phyloP scores from a whole-genome alignment of 176 grass and related monocot genomes.

The Cenchrus americanus region DNA sequence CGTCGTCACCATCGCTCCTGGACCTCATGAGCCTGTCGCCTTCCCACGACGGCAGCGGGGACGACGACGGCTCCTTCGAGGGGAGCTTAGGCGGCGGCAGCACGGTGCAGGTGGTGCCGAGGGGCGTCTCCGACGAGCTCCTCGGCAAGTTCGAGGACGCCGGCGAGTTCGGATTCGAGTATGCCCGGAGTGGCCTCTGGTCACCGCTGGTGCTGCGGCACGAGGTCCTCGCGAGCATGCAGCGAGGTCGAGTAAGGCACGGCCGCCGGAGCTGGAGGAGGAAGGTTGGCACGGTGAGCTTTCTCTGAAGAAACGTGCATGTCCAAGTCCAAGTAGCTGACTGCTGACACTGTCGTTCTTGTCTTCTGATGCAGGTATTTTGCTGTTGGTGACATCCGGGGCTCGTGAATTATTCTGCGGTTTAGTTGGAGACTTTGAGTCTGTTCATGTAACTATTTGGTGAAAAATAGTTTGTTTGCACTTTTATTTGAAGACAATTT shows the following conservation, averaged over 20 bases:
- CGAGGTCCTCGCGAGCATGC: constrained; percentile 35
- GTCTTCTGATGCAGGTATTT: constrained; percentile 40
- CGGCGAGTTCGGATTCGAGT: constrained; percentile 83
- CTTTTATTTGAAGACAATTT: neutral
- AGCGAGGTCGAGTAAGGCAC: neutral
- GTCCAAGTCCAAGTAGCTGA: neutral
- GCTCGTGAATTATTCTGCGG: neutral
- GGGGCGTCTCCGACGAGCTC: constrained; percentile 67
- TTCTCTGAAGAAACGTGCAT: neutral
- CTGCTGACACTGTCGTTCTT: constrained; percentile 9
- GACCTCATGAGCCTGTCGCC: constrained; percentile 50
- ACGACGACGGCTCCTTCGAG: neutral
- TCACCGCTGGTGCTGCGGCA: constrained; percentile 68
- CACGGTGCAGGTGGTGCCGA: constrained; percentile 64
- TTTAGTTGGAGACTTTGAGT: neutral
- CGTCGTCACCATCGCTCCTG: constrained; percentile 31
- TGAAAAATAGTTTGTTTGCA: neutral
- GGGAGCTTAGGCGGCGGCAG: neutral
- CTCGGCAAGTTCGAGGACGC: constrained; percentile 76
- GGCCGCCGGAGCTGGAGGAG: constrained; percentile 38
- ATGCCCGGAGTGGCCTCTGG: constrained; percentile 79
- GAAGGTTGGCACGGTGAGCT: constrained; percentile 34
- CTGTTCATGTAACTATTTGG: constrained; percentile 3
- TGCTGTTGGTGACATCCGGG: constrained; percentile 49
- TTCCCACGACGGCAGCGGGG: neutral